These are phyloP conservation scores for Claviceps africana DNA, from an alignment of 2,329 filamentous ascomycete species.

Conservation along the genomic window DNA sequence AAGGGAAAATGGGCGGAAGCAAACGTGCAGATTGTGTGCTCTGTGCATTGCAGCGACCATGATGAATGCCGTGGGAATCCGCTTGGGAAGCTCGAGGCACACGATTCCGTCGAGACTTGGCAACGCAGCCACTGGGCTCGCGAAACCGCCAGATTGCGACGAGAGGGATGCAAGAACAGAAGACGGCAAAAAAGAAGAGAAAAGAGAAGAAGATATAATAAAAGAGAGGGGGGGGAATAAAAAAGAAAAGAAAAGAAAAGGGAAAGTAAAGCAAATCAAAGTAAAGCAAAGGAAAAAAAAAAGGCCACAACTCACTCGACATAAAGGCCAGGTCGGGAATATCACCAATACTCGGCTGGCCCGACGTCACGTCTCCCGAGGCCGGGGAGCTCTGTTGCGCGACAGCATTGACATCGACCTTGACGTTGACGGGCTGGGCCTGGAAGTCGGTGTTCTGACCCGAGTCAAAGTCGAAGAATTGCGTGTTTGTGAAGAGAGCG, in stretches of 20 bases:
- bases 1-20: not conserved
- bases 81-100: not conserved
- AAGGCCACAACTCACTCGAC: conserved; percentile 26
- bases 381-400: conserved; percentile 17
- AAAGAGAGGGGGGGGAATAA: not conserved
- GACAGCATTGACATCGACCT: conserved; percentile 24
- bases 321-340: conserved; percentile 37
- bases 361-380: conserved; percentile 25
- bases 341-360: conserved; percentile 29
- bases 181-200: not conserved
- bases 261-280: too few relatives aligned
- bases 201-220: not conserved
- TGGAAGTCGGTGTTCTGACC: conserved; percentile 46
- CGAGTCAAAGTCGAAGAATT: conserved; percentile 68
- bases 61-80: not conserved
- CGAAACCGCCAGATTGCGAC: not conserved
- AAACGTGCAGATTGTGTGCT: conserved; percentile 3
- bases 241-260: not conserved
- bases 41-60: not conserved
- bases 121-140: not conserved
- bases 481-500: conserved; percentile 67
- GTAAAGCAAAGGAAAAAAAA: not conserved
- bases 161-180: not conserved
- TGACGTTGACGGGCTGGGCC: conserved; percentile 32
- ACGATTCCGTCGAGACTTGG: not conserved